phyloP scores from a whole-genome alignment of 2,329 filamentous ascomycete genomes.

The Nemania abortiva region DNA sequence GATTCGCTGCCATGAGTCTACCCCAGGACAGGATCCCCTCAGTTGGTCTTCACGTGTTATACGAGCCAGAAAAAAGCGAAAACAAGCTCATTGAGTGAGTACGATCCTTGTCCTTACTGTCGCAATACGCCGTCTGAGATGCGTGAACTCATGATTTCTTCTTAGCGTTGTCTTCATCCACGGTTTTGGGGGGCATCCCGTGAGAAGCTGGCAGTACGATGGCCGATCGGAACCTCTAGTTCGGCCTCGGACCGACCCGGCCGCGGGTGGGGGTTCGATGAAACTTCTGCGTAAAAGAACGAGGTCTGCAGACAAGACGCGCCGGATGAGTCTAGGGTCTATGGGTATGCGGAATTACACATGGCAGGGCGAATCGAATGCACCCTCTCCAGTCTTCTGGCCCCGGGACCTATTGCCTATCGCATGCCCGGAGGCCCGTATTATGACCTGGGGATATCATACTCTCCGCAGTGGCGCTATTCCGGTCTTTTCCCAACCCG shows the following conservation, averaged over 20 bases:
- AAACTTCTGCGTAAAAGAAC: conserved; percentile 20
- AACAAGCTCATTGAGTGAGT: conserved; percentile 33
- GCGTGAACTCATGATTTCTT: conserved; percentile 2
- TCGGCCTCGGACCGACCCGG: neutral
- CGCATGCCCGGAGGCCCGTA: conserved; percentile 30
- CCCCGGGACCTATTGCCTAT: conserved; percentile 32
- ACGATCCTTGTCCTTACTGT: neutral
- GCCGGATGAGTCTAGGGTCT: neutral
- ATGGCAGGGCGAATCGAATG: conserved; percentile 4
- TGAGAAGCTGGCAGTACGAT: conserved; percentile 36
- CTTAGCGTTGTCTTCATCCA: conserved; percentile 36
- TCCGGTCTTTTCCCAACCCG: conserved; percentile 24
- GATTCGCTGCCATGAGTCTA: conserved; percentile 31
- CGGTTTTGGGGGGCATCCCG: conserved; percentile 38
- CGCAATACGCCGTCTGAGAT: neutral
- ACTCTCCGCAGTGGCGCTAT: conserved; percentile 22
- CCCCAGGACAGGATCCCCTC: conserved; percentile 25
- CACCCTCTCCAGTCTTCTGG: conserved; percentile 23
- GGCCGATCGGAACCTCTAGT: neutral
- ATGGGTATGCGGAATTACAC: neutral
- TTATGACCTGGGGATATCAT: conserved; percentile 37
- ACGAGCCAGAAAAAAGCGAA: conserved; percentile 29
- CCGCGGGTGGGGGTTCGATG: conserved; percentile 9
- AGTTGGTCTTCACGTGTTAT: conserved; percentile 34
- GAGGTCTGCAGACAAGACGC: conserved; percentile 10